Base-by-base conservation (phyloP, 2,329 filamentous ascomycete species). In the Aureobasidium sp. region DNA sequence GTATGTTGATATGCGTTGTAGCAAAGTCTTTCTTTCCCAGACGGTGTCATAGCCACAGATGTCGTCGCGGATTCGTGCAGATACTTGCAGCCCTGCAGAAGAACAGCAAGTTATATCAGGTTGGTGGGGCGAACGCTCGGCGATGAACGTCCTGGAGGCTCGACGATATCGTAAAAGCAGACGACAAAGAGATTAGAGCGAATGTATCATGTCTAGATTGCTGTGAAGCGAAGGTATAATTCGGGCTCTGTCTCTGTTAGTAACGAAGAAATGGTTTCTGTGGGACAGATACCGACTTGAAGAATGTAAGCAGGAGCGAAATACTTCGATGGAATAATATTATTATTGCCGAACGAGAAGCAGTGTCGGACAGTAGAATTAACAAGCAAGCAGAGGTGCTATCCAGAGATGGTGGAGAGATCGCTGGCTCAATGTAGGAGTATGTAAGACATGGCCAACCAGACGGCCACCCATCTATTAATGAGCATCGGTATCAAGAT, bases 1-100 rank as follows among this genome's bases (percentile, higher is more conserved):
- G 57, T 61, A 42, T 59, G 56, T 59, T 49, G 56, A 41, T 37
- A 42, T 52, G 47, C 45, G 57, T 47, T 51, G 57, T 61, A 61
- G 45, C 47, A 61, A 61, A 61, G 57, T 61, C 47, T 61, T 59
- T 59, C 57, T 52, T 51, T 61, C 57, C 57, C 36, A 44, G 47
- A 42, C 25, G 12, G 45, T 52, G 29, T 61, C 17, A 47, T 36
- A 25, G 57, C 34, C 36, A 61, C 57, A 52, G 57, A 52, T 61
- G 37, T 52, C 39, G 57, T 34, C 29, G 20, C 57, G 57, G 57
- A 61, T 52, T 29, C 47, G 57, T 52, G 47, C 57, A 61, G 57
- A 11, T 36, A 37, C 37, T 58, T 58, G 55, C 55, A 47, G 55
- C 20, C 29, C 22, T 55, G 51, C 51, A 55, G 51, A 34, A 15